Conservation (phyloP, 306 rosid genomes). For the Lathyrus oleraceus region DNA sequence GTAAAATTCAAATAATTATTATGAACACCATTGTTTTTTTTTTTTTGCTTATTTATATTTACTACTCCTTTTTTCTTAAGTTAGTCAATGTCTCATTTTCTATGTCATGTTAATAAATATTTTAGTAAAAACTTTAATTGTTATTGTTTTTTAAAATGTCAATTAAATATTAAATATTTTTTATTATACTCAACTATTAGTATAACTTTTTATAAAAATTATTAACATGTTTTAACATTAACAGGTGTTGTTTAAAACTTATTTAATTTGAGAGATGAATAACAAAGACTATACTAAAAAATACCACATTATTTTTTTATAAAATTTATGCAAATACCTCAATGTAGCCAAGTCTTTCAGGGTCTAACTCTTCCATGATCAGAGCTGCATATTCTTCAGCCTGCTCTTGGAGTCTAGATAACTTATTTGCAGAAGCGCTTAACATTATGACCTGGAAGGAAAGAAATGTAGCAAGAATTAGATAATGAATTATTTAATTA, state of each 20-base stretch:
- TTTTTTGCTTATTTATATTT: background rate
- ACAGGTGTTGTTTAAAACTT: too few relatives aligned
- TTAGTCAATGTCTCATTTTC: background rate
- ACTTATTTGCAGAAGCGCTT: constrained; percentile 95
- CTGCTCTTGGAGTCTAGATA: constrained; percentile 92
- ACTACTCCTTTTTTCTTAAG: background rate
- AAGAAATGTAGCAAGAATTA: constrained; percentile 9
- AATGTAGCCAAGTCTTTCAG: constrained; percentile 91
- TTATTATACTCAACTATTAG: background rate
- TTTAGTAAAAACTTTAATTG: background rate
- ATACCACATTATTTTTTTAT: too few relatives aligned
- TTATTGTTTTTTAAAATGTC: background rate
- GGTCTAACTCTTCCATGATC: constrained; percentile 98
- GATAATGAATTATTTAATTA: background rate
- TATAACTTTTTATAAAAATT: too few relatives aligned
- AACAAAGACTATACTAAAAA: too few relatives aligned
- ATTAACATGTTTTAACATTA: too few relatives aligned
- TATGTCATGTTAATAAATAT: background rate
- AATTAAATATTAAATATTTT: background rate
- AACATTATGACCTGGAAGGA: constrained; percentile 79
- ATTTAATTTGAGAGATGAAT: too few relatives aligned
- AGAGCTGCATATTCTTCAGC: constrained; percentile 99
- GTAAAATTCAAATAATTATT: background rate
- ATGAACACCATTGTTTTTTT: background rate
- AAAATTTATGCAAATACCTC: constrained; percentile 51